Base-by-base conservation (phyloP, 2,329 filamentous ascomycete species). In the Aspergillus sojae region DNA sequence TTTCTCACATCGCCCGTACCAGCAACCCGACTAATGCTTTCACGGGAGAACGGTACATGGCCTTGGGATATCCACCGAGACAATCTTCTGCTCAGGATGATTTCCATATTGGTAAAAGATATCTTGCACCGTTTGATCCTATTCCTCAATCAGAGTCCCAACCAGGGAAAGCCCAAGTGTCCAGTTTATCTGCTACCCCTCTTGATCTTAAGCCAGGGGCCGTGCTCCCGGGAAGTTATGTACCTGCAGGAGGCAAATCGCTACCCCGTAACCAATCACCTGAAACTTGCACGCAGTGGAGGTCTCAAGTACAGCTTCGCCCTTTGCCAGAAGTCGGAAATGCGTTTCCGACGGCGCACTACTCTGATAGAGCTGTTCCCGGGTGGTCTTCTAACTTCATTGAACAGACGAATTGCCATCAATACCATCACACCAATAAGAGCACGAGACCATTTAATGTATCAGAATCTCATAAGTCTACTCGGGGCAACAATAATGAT, bases 61-160 rank as follows among this genome's bases (percentile, higher is more conserved):
- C 64, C 4, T 61, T 67, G 56, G 69, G 68, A 56, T 63, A 66
- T 62, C 30, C 57, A 63, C 55, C 62, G 56, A 9, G 65, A 67
- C 62, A 62, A 63, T 32, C 65, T 63, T 57, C 58, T 50, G 32
- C 50, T 26, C 70, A 67, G 60, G 69, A 70, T 59, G 63, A 68
- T 16, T 43, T 60, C 61, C 62, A 68, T 60, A 34, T 67, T 55
- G 68, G 67, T 70, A 72, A 67, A 62, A 67, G 70, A 50, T 68
- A 71, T 63, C 58, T 62, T n/a, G 61, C 54, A n/a, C 65, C 68
- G 60, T 57, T 63, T 67, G 67, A 71, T 30, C 65, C 66, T 30
- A 43, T 62, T 62, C 59, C 54, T 62, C 45, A 62, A 62, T 48
- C 67, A 67, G 66, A 70, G 56, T 62, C 59, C 43, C 70, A 65